Percentiles rank a stretch among this genome's conserved stretches.
Conservation (phyloP, 2,329 filamentous ascomycete species). For the Albifimbria verrucaria region DNA sequence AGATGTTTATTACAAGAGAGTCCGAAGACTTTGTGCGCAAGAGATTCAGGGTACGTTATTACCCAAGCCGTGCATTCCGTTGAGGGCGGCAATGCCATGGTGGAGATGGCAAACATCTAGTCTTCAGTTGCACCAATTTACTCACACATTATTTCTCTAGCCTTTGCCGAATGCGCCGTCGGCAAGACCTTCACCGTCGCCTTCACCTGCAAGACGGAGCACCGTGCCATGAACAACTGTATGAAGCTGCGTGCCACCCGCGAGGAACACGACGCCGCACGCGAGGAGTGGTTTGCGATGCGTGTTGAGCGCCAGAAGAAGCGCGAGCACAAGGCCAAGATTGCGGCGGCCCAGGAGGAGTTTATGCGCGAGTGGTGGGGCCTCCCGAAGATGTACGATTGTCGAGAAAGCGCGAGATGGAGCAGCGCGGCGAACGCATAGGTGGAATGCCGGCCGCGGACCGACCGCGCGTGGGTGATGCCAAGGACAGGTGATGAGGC, state of each 20-base stretch:
- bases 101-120: background rate
- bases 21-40: conserved; percentile 69
- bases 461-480: conserved; percentile 7
- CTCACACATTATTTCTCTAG: conserved; percentile 40
- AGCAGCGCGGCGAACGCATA: conserved; percentile 48
- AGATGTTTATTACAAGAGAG: conserved; percentile 76
- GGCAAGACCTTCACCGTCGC: conserved; percentile 84
- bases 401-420: conserved; percentile 44
- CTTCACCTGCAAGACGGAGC: conserved; percentile 77
- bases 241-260: conserved; percentile 86
- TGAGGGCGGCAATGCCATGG: too few relatives aligned
- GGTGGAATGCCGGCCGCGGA: conserved; percentile 47
- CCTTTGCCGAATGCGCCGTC: conserved; percentile 86
- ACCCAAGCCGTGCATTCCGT: too few relatives aligned
- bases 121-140: background rate
- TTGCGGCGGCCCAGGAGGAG: conserved; percentile 60
- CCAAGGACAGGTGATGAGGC: background rate
- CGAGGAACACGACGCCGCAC: conserved; percentile 79
- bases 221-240: conserved; percentile 87
- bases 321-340: conserved; percentile 59
- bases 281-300: conserved; percentile 88
- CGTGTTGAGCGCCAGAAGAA: conserved; percentile 67
- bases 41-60: conserved; percentile 73
- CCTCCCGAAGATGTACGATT: conserved; percentile 53
- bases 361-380: conserved; percentile 69